Conservation (phyloP, 345 rosid genomes). For the rapeseed (Brassica napus) region DNA sequence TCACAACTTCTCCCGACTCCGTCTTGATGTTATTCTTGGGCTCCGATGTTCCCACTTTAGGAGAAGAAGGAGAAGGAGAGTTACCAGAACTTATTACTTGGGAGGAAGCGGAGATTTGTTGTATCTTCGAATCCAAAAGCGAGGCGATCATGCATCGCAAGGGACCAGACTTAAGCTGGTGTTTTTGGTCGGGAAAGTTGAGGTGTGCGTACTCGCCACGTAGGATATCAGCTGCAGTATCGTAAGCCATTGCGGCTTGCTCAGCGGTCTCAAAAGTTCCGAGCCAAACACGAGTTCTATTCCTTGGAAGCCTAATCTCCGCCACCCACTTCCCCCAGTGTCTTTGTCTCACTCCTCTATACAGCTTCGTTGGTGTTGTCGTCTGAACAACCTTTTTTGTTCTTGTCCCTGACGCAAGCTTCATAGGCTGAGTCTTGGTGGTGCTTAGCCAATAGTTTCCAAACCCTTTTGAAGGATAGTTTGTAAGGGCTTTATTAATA, state of each 20-base stretch:
- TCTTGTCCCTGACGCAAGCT: slow-evolving; percentile 36
- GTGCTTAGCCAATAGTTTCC: slow-evolving; percentile 59
- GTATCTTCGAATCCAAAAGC: slow-evolving; percentile 40
- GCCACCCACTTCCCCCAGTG: slow-evolving; percentile 99
- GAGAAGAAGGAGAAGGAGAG: slow-evolving; percentile 24
- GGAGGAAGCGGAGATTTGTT: slow-evolving; percentile 35
- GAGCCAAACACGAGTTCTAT: slow-evolving; percentile 94
- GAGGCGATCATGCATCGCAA: slow-evolving; percentile 44
- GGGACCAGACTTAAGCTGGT: slow-evolving; percentile 66
- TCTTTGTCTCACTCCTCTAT: slow-evolving; percentile 91
- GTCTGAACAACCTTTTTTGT: slow-evolving; percentile 38
- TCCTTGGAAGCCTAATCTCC: slow-evolving; percentile 88
- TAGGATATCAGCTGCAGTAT: slow-evolving; percentile 84
- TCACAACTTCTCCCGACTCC: slow-evolving; percentile 43
- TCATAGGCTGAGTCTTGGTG: slow-evolving; percentile 73
- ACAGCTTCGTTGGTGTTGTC: slow-evolving; percentile 57
- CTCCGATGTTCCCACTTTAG: slow-evolving; percentile 21
- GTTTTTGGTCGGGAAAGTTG: slow-evolving; percentile 85
- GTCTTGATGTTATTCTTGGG: slow-evolving; percentile 38
- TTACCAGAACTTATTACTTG: slow-evolving; percentile 21
- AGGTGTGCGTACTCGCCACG: slow-evolving; percentile 87
- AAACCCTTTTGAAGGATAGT: slow-evolving; percentile 44
- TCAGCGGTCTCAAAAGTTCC: slow-evolving; percentile 95
- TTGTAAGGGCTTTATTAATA: slow-evolving; percentile 41
- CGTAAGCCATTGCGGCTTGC: slow-evolving; percentile 91